Evolutionary conservation across 441 rosid species (phyloP).

Genomic region (Bocquillonia castaneifolia): DNA sequence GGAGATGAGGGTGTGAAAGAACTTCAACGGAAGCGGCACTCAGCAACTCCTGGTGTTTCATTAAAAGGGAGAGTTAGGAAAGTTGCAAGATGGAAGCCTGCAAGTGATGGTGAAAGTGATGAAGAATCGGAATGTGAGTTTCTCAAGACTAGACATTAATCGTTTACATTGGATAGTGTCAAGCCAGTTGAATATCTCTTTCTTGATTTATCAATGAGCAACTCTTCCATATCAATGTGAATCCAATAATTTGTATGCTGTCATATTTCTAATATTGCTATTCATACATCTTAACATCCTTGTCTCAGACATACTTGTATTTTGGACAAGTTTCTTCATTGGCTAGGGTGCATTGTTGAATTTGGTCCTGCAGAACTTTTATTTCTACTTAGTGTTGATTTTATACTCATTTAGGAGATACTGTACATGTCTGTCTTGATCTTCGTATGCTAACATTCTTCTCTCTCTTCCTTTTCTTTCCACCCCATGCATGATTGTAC

Average conservation of each 20-base stretch:
- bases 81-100: slow-evolving; percentile 84
- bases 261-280: background rate
- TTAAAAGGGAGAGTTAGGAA: slow-evolving; percentile 93
- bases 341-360: background rate
- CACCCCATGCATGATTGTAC: background rate
- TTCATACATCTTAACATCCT: background rate
- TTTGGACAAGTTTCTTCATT: background rate
- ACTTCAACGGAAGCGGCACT: slow-evolving; percentile 93
- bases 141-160: slow-evolving; percentile 21
- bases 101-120: slow-evolving; percentile 83
- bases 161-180: background rate
- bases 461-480: background rate
- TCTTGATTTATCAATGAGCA: background rate
- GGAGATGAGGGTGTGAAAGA: slow-evolving; percentile 88
- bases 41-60: slow-evolving; percentile 89
- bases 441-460: background rate
- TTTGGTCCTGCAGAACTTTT: background rate
- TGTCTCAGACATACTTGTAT: background rate
- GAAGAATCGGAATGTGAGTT: slow-evolving; percentile 80
- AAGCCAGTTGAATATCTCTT: background rate
- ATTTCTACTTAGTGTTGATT: background rate
- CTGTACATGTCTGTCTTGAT: background rate
- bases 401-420: background rate
- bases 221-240: background rate
- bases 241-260: background rate